A percentile compares a stretch with the other conserved stretches of the same genome.
phyloP scores from a whole-genome alignment of 106 monocot species.

The Allium fistulosum region DNA sequence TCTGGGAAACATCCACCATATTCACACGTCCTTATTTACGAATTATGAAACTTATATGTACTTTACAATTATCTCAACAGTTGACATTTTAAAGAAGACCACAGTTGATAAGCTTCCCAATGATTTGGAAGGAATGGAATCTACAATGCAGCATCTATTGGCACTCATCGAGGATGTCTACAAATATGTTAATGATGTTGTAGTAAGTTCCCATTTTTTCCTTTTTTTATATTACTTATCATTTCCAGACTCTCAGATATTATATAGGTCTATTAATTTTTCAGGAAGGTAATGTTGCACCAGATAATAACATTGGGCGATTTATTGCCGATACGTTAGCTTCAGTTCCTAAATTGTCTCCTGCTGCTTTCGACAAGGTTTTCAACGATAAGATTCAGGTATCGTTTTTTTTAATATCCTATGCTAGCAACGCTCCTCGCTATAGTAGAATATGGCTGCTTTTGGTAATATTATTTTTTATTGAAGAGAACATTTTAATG shows the following conservation, averaged over 20 bases:
- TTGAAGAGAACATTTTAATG: neutral
- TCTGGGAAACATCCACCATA: too few species aligned
- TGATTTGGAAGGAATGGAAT: constrained; percentile 94
- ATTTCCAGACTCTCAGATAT: neutral
- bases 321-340: constrained; percentile 57
- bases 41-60: neutral
- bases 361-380: constrained; percentile 75
- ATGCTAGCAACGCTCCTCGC: neutral
- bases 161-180: constrained; percentile 78
- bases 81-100: constrained; percentile 73
- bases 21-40: neutral
- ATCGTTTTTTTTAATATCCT: neutral
- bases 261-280: neutral
- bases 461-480: neutral
- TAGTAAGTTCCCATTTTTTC: constrained; percentile 36
- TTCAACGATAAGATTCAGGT: constrained; percentile 95
- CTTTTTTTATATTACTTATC: neutral
- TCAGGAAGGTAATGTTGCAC: constrained; percentile 59
- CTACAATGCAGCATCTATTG: constrained; percentile 60
- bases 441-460: too few species aligned
- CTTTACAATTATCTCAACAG: constrained; percentile 15
- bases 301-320: constrained; percentile 82
- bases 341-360: constrained; percentile 65
- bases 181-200: constrained; percentile 87
- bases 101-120: constrained; percentile 77